Evolutionary conservation across 2,329 filamentous ascomycete species (phyloP).

Genomic region (Cercospora beticola): DNA sequence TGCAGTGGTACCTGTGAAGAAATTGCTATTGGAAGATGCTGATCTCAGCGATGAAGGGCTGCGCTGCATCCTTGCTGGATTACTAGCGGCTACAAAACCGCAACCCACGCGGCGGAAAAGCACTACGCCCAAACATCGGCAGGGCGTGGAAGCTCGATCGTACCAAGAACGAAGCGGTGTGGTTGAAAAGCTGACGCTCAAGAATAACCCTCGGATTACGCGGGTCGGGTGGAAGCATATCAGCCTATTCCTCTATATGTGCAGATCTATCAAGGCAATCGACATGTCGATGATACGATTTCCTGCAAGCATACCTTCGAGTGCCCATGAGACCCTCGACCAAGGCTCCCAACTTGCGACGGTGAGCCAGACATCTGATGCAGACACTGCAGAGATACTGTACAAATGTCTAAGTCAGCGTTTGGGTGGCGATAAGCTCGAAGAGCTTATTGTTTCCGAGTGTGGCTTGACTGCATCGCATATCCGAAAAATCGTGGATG

Average conservation of each 20-base stretch:
- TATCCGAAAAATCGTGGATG: constrained; percentile 75
- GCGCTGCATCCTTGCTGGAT: constrained; percentile 78
- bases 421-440: constrained; percentile 70
- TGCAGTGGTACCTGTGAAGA: constrained; percentile 85
- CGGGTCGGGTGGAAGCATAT: constrained; percentile 89
- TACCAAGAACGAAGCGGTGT: constrained; percentile 62
- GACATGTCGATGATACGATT: constrained; percentile 86
- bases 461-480: constrained; percentile 71
- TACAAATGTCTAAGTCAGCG: constrained; percentile 74
- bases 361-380: constrained; percentile 16
- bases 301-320: constrained; percentile 50
- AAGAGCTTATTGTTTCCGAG: constrained; percentile 79
- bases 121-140: constrained; percentile 32
- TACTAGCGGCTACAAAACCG: constrained; percentile 74
- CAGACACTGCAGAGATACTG: constrained; percentile 65
- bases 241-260: constrained; percentile 85
- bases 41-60: constrained; percentile 84
- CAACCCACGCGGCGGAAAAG: constrained; percentile 42
- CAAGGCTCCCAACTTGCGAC: constrained; percentile 23
- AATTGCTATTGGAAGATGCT: constrained; percentile 82
- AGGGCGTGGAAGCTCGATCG: constrained; percentile 24
- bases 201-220: constrained; percentile 83
- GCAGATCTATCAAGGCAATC: constrained; percentile 77
- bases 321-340: constrained; percentile 23
- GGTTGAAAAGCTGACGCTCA: constrained; percentile 81